Base-by-base conservation (phyloP, 2,329 filamentous ascomycete genomes). In the Aurifilum marmelostoma region DNA sequence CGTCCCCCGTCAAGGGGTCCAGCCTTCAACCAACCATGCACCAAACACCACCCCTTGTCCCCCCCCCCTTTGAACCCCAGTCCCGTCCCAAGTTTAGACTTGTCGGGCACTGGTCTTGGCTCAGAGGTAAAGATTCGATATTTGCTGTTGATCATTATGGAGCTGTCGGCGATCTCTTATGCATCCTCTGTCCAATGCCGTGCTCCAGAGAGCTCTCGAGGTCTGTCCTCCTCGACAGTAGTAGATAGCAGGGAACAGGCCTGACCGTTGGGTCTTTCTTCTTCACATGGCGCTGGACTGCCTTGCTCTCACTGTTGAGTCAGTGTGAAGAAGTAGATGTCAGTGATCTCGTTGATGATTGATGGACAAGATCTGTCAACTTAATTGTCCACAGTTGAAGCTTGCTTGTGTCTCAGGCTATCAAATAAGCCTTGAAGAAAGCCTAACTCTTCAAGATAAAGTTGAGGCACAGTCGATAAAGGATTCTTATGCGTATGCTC, bases 51-150 rank as follows among this genome's bases (percentile, higher is more conserved):
- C 34, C 34, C 34, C 34, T 34, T 34, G 34, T 47, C 18, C 56
- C 18, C 56, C 24, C 37, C 64, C 54, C 56, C 52, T 59, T 37
- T 29, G 54, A 0, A 11, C 37, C 54, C 32, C 24, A 34, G 34
- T 34, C 9, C 59, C 64, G 64, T 66, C 64, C 64, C 56, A 61
- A 66, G 18, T 66, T 66, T 66, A 66, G 64, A 37, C 64, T 66
- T 37, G 21, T 59, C 16, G 27, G 21, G 24, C 54, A 52, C 52
- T 29, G 39, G n/a, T 66, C 39, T 50, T 43, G 54, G 41, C 32
- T 41, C 63, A 65, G 47, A 41, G 34, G 50, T 3, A 18, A 24
- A 18, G 63, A 37, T 43, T 58, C 24, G 34, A 39, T 59, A 14
- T 21, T 37, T 24, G 18, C 12, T 27, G 39, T 37, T 43, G 54